Percentiles rank a stretch among this genome's conserved stretches.
These are phyloP conservation scores for Ceratocystis colombiana DNA, from an alignment of 2,329 filamentous ascomycete species.

Conservation along the genomic window DNA sequence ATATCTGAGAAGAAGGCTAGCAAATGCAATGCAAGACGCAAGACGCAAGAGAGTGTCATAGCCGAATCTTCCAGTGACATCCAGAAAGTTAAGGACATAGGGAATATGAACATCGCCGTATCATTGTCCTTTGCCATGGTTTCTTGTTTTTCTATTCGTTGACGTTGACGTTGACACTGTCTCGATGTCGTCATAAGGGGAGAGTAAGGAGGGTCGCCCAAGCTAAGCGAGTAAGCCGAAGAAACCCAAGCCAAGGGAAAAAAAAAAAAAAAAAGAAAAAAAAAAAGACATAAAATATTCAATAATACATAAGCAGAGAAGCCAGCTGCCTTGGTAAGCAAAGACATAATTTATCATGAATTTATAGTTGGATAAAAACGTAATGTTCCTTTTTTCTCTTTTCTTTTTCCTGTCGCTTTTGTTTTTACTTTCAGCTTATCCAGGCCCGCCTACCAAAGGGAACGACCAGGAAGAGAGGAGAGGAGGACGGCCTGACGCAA, in stretches of 20 bases:
- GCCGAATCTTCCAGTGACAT: background rate
- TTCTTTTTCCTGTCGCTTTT: background rate
- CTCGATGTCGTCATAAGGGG: background rate
- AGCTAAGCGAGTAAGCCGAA: slow-evolving; percentile 4
- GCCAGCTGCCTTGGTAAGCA: background rate
- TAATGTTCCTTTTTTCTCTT: background rate
- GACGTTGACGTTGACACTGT: no score
- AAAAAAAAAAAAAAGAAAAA: background rate
- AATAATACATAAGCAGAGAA: background rate
- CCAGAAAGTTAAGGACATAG: background rate
- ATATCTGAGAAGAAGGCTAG: background rate
- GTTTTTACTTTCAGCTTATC: background rate
- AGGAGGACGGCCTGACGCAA: background rate
- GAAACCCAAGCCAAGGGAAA: background rate
- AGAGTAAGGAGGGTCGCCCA: background rate
- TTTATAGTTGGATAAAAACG: background rate
- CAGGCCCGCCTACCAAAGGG: background rate
- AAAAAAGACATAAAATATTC: background rate
- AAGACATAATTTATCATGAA: background rate
- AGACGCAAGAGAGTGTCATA: slow-evolving; percentile 1
- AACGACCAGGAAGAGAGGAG: background rate
- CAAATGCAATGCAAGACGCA: background rate
- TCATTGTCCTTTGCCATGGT: background rate
- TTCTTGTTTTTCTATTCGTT: background rate
- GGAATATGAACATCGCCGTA: background rate